Base-by-base conservation (phyloP, 192 early-diverging fungal species). In the Irineochytrium annulatum region DNA sequence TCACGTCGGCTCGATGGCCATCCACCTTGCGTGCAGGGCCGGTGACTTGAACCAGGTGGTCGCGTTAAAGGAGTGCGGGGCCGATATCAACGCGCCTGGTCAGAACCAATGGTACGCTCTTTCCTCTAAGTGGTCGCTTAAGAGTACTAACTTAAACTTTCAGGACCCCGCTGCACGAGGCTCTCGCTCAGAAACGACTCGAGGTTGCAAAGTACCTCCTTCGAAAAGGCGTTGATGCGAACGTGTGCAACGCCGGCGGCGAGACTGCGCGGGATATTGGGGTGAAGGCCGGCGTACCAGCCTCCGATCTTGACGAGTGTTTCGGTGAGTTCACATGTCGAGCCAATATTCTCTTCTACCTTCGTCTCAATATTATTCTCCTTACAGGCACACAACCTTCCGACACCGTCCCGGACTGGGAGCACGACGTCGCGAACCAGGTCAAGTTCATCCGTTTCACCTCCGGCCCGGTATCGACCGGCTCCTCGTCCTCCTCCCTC, bases 141-240 rank as follows among this genome's bases (percentile, higher is more conserved):
- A 4, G 5, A 24, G 3, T 30, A 27, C 41, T 59, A 46, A 20
- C 22, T 63, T 24, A n/a, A 8, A 6, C 11, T 61, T 35, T 41
- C 8, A 76, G 76, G 76, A 75, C 76, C 1, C 35, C 70, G 19
- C 54, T 77, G 11, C 76, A 77, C 34, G 76, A 77, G 60, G 73
- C 76, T 13, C 30, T 68, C 31, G 44, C 62, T 28, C 22, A 57
- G 24, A 24, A 43, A 3, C 13, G 59, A 3, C 4, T 27, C 13
- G 46, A 60, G 5, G 55, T 72, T n/a, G 54, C 67, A 19, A 48
- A 65, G 6, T 76, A 69, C 43, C 63, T 76, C 3, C 22, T 76
- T n/a, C 33, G 51, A 22, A 32, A 41, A 1, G 59, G 59, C 19
- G 73, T 65, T 3, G 60, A 67, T 46, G 14, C 39, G 16, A 34